Conservation (phyloP, 1,284 basidiomycete genomes). For the Cystobasidium pallidum region DNA sequence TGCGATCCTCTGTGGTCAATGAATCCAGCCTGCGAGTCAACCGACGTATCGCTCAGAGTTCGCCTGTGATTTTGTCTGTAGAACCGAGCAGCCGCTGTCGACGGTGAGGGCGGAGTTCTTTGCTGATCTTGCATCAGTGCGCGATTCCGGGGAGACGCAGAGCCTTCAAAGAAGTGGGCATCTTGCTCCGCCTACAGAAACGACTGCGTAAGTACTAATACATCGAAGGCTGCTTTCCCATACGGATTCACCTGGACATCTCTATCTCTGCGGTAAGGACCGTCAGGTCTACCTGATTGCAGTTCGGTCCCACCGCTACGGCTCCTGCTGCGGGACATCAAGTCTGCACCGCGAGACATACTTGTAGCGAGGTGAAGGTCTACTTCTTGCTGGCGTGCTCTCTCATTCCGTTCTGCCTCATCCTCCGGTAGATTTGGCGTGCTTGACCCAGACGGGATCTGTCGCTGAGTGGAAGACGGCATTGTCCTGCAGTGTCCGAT, state of each 20-base stretch:
- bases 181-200: slow-evolving; percentile 38
- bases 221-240: neutral
- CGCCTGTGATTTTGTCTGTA: slow-evolving; percentile 50
- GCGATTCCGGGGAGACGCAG: slow-evolving; percentile 30
- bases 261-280: slow-evolving; percentile 24
- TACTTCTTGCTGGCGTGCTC: slow-evolving; percentile 39
- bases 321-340: slow-evolving; percentile 18
- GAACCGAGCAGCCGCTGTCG: slow-evolving; percentile 44
- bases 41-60: slow-evolving; percentile 52
- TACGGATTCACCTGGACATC: slow-evolving; percentile 31
- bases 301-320: slow-evolving; percentile 32
- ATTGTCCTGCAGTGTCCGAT: neutral
- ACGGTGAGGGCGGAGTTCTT: slow-evolving; percentile 23
- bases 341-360: slow-evolving; percentile 34
- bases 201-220: neutral
- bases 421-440: slow-evolving; percentile 33
- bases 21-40: slow-evolving; percentile 53
- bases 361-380: slow-evolving; percentile 39
- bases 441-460: slow-evolving; percentile 38
- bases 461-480: slow-evolving; percentile 9
- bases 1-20: slow-evolving; percentile 51
- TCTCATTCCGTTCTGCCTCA: slow-evolving; percentile 34
- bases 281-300: slow-evolving; percentile 11
- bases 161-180: slow-evolving; percentile 44
- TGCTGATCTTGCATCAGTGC: slow-evolving; percentile 22